Base-by-base conservation (phyloP, 495 filamentous ascomycete species). In the Aspergillus diversus region DNA sequence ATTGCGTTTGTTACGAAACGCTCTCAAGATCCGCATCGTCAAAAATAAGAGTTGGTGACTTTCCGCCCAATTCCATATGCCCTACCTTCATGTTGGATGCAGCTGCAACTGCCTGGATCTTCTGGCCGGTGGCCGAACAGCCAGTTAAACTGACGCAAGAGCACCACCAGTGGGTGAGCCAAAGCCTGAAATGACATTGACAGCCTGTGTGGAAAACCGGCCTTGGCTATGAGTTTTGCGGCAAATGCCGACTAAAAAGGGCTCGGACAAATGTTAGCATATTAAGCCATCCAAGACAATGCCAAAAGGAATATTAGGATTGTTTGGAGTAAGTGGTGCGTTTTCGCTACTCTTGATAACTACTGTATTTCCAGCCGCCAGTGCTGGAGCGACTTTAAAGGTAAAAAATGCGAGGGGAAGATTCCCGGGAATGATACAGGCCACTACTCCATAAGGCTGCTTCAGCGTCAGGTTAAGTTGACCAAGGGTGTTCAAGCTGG, bases 21-120 rank as follows among this genome's bases (percentile, higher is more conserved):
- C 90, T 86, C 17, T 95, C 91, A 33, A 98, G 75, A 68, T 98
- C 90, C 6, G 92, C 91, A 71, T 97, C 94, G 55, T 90, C 89
- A 70, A 97, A 98, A 39, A 98, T 81, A 47, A 98, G 73, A 11
- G 94, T 80, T 2, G 94, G 93, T 8, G 88, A 90, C 75, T 98
- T 98, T 51, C 94, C 94, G 51, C 94, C 93, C 4, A 94, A 96
- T 75, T 98, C 94, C 51, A 96, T 84, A 5, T 91, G 95, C 55
- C 97, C 92, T 75, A 93, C 91, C 80, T 97, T 97, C 80, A 98
- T 83, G 71, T 90, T 97, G 8, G 84, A 80, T 58, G 77, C 78
- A n/a, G 89, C 83, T 1, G 94, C 92, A 74, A 90, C 89, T 67
- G 90, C 90, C 88, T 97, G 97, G 67, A 98, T 91, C 67, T 90